These are phyloP conservation scores for Entomortierella lignicola DNA, from an alignment of 192 early-diverging fungal species.

Conservation along the genomic window DNA sequence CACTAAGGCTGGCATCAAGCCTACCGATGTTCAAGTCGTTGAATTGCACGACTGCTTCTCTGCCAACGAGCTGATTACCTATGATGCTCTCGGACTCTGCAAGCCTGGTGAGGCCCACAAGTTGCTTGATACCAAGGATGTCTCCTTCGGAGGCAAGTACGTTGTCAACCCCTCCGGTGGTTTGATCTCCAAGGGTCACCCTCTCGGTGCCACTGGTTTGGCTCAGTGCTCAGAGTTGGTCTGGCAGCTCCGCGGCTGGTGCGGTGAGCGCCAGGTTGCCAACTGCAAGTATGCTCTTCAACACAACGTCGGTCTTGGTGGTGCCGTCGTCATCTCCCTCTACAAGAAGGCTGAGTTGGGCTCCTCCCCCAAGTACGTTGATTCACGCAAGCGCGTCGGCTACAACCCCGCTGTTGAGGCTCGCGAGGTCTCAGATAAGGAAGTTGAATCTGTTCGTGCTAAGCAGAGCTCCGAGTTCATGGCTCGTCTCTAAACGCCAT, in stretches of 20 bases:
- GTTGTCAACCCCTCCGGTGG: slow-evolving; percentile 81
- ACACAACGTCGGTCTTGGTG: slow-evolving; percentile 81
- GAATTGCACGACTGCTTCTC: slow-evolving; percentile 85
- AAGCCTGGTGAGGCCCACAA: slow-evolving; percentile 73
- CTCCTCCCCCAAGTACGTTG: slow-evolving; percentile 35
- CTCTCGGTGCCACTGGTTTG: slow-evolving; percentile 80
- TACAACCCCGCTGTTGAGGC: slow-evolving; percentile 75
- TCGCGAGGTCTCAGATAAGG: slow-evolving; percentile 64
- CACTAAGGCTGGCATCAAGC: slow-evolving; percentile 67
- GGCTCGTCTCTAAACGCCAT: slow-evolving; percentile 45
- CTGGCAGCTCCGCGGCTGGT: slow-evolving; percentile 75
- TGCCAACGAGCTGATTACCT: slow-evolving; percentile 80
- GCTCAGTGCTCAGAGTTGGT: slow-evolving; percentile 76
- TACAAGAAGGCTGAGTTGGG: slow-evolving; percentile 66
- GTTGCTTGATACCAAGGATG: slow-evolving; percentile 65
- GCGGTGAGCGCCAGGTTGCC: slow-evolving; percentile 73
- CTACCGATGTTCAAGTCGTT: slow-evolving; percentile 73
- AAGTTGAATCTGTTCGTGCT: slow-evolving; percentile 65
- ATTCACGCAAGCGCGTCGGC: slow-evolving; percentile 53
- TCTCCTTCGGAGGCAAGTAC: slow-evolving; percentile 71
- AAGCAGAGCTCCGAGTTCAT: slow-evolving; percentile 55
- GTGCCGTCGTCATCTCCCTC: slow-evolving; percentile 74
- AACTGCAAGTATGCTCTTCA: slow-evolving; percentile 74
- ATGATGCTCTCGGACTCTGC: slow-evolving; percentile 77
- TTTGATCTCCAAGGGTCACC: slow-evolving; percentile 82